Base-by-base conservation (phyloP, 305 asterid genomes). In the Fraxinus angustifolia region DNA sequence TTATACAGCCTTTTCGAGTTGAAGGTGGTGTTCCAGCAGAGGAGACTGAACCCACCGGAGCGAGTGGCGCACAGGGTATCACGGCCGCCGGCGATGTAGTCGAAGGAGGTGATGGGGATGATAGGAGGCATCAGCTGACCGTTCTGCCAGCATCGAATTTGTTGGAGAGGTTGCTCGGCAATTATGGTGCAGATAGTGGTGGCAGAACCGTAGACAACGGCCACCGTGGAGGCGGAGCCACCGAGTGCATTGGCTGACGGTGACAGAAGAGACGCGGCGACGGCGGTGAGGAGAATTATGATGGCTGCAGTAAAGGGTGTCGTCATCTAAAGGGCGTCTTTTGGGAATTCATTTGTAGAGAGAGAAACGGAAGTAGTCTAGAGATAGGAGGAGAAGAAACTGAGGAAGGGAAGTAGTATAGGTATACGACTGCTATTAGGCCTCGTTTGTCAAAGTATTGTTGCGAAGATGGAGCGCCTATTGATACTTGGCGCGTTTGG, bases 51-150 rank as follows among this genome's bases (percentile, higher is more conserved):
- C 0, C 98, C 98, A 19, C 94, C 94, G 81, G 96, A 90, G 83
- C 94, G 92, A 1, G 91, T 84, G 68, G 86, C 98, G 86, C 98
- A 90, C 79, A 96, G 75, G 38, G 84, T 81, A 88, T 92, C 88
- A 14, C 45, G 82, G 56, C 99, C 99, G 75, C 97, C 98, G 88
- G 98, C 89, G 79, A 96, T 86, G 88, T 88, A 91, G 87, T 84
- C 91, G 85, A 92, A 94, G 73, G 99, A 90, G 76, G 81, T 84
- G 8, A 74, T 48, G 1, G 93, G 90, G 42, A 83, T 84, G 65
- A 87, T 75, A 4, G 89, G 81, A 2, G 82, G 88, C 6, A 75
- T 56, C 0, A 81, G 28, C 8, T 81, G 89, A 50, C 92, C 93
- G 86, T 90, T 79, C 2, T 88, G 79, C 91, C 91, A 96, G 86